phyloP scores from a whole-genome alignment of 345 rosid genomes.

The Euclidium syriacum region DNA sequence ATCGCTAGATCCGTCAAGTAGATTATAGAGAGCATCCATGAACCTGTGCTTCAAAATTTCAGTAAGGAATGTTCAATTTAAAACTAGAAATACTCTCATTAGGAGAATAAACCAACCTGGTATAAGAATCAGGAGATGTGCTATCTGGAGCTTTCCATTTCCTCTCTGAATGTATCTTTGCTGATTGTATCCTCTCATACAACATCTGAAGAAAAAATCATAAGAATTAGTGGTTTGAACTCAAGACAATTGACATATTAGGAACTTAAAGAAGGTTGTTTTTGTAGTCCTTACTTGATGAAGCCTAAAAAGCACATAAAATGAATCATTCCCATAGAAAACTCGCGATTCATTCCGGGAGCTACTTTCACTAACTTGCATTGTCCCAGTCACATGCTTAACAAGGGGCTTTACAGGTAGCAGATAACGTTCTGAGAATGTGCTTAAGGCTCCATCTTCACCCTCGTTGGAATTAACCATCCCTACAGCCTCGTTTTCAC shows the following conservation, averaged over 20 bases:
- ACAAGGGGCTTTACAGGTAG: conserved; percentile 77
- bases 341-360: conserved; percentile 49
- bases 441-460: conserved; percentile 55
- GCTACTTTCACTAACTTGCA: conserved; percentile 43
- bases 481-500: conserved; percentile 89
- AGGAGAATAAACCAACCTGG: conserved; percentile 51
- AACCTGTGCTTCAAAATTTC: conserved; percentile 43
- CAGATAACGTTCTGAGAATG: conserved; percentile 75
- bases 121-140: conserved; percentile 65
- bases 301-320: conserved; percentile 92
- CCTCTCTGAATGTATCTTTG: conserved; percentile 87
- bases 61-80: not conserved
- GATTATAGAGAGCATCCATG: conserved; percentile 82
- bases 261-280: conserved; percentile 5
- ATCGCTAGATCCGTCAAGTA: conserved; percentile 89
- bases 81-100: not conserved
- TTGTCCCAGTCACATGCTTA: conserved; percentile 59
- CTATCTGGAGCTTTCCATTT: conserved; percentile 87
- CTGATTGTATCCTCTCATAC: conserved; percentile 90
- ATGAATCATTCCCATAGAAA: conserved; percentile 95
- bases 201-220: conserved; percentile 50
- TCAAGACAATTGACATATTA: not conserved
- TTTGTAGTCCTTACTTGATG: conserved; percentile 67
- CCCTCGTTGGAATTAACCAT: conserved; percentile 54
- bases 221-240: not conserved